These are phyloP conservation scores for Lactarius deliciosus DNA, from an alignment of 768 basidiomycete genomes.

Conservation along the genomic window DNA sequence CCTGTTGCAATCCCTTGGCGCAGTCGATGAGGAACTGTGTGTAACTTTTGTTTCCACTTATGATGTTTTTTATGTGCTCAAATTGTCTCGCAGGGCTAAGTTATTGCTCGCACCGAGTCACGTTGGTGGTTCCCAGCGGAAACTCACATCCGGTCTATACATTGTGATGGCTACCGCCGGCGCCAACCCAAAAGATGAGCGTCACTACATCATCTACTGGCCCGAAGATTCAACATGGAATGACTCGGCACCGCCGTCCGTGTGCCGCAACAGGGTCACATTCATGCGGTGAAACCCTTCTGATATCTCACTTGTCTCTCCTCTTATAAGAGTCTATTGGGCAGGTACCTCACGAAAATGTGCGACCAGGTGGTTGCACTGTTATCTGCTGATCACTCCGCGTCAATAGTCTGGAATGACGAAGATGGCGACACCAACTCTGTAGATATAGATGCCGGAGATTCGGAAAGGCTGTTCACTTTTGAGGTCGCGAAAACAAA, in stretches of 20 bases:
- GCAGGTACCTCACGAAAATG: constrained; percentile 31
- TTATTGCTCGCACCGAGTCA: constrained; percentile 25
- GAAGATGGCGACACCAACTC: constrained; percentile 32
- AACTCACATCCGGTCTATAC: constrained; percentile 6
- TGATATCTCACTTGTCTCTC: not conserved
- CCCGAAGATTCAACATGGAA: constrained; percentile 61
- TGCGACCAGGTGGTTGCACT: constrained; percentile 55
- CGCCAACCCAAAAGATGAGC: constrained; percentile 25
- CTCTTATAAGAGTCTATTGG: not conserved
- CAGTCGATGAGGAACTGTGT: constrained; percentile 43
- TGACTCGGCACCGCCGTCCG: constrained; percentile 46
- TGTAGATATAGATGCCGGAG: constrained; percentile 42
- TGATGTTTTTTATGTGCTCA: not conserved
- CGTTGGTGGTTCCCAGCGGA: not conserved
- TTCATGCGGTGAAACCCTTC: constrained; percentile 53
- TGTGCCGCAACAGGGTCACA: constrained; percentile 53
- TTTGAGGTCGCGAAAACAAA: constrained; percentile 55
- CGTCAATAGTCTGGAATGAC: constrained; percentile 46
- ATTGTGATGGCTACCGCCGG: not conserved
- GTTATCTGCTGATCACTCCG: constrained; percentile 48
- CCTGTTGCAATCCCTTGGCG: constrained; percentile 41
- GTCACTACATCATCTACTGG: constrained; percentile 57
- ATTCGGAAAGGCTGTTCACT: constrained; percentile 48
- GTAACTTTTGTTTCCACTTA: constrained; percentile 27
- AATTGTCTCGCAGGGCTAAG: constrained; percentile 23